Percentiles rank a stretch among this genome's conserved stretches.
Evolutionary conservation across 768 basidiomycete genomes (phyloP).

Genomic region (Butyriboletus loyo): DNA sequence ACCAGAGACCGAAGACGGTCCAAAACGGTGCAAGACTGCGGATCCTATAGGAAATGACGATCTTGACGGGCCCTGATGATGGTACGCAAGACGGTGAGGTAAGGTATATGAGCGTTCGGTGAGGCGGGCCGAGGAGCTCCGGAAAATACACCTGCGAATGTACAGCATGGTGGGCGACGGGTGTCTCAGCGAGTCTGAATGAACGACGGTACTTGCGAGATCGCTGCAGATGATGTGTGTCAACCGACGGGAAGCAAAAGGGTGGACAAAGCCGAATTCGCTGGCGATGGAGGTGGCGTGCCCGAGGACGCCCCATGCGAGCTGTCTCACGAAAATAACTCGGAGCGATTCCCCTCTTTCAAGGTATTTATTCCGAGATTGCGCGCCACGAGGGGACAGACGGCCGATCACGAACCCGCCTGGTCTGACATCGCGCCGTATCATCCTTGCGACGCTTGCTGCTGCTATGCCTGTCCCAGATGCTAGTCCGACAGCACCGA

Average conservation of each 20-base stretch:
- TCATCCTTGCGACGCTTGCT: constrained; percentile 42
- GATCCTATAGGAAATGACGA: constrained; percentile 75
- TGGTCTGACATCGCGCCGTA: constrained; percentile 19
- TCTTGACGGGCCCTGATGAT: constrained; percentile 19
- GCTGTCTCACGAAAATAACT: constrained; percentile 44
- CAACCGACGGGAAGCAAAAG: constrained; percentile 22
- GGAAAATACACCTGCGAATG: constrained; percentile 76
- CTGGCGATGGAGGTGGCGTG: constrained; percentile 41
- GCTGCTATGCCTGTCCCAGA: constrained; percentile 72
- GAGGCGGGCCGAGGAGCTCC: constrained; percentile 70
- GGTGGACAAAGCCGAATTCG: constrained; percentile 31
- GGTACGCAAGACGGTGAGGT: constrained; percentile 50
- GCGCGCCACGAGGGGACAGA: constrained; percentile 47
- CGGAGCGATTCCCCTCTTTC: constrained; percentile 16
- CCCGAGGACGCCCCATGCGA: constrained; percentile 65
- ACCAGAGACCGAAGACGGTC: constrained; percentile 79
- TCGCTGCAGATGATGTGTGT: constrained; percentile 84
- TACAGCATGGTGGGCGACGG: neutral
- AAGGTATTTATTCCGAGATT: constrained; percentile 30
- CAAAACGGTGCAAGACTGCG: constrained; percentile 74
- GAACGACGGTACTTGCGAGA: constrained; percentile 50
- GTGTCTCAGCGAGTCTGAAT: neutral
- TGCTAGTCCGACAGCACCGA: constrained; percentile 68
- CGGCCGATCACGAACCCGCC: constrained; percentile 43
- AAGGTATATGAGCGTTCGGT: constrained; percentile 71